Evolutionary conservation across 192 early-diverging fungal genomes (phyloP), one percentile per base, ranked within the genome.

Genomic region (Coemansia erecta): DNA sequence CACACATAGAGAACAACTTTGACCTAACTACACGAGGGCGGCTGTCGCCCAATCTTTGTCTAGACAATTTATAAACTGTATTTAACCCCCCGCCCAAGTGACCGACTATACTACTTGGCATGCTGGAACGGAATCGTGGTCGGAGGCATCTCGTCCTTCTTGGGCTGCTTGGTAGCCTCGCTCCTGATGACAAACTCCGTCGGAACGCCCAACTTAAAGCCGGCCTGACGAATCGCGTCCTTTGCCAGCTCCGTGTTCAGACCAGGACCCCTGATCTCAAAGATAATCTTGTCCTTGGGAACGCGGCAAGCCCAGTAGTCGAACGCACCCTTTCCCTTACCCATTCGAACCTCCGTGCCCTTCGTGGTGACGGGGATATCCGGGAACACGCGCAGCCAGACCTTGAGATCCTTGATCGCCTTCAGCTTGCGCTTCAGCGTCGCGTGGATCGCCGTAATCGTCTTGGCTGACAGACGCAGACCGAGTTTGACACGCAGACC

Each of bases 321-420:
- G 48, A 96, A 85, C 35, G 88, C 82, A 63, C 95, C 95, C 68
- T 98, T 98, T 62, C 96, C 96, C 79, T 94, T 94, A 61, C 96
- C 96, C 96, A 98, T 98, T 81, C 96, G 86, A 40, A 86, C 84
- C 74, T 95, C 96, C 26, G 87, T 89, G 26, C 92, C 92, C 66
- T 96, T 96, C 35, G 86, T 86, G 0, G 92, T 91, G 15, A 95
- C 92, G 8, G 96, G 96, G 15, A 95, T 86, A 65, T 95, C 90
- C 2, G 96, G 92, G 66, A 95, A 95, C 49, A 90, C 87, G 31
- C 92, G 83, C 68, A 95, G 82, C 89, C 84, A 93, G 56, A 95
- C 80, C 63, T 88, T 75, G 23, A 89, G 84, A 0, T 87, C 93
- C 81, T 96, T 98, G 74, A 94, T 88, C 12, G 84, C 54, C 72